These are phyloP conservation scores for Omphalea diandra DNA, from an alignment of 441 rosid species.

Conservation along the genomic window DNA sequence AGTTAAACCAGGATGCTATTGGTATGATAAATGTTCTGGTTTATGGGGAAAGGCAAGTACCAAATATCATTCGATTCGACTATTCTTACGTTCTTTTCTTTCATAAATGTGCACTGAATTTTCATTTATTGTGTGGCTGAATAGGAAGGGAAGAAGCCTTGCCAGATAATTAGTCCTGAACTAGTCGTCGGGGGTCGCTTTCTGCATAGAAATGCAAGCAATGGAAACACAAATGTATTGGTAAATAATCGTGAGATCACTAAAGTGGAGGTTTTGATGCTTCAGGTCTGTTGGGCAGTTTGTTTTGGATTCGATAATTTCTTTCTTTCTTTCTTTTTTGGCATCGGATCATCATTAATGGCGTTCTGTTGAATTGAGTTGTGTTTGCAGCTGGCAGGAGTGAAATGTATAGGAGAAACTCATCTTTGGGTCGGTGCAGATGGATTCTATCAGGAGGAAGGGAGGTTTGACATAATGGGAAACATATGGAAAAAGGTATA, in stretches of 20 bases:
- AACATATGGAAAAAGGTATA: slow-evolving; percentile 84
- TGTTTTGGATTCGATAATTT: slow-evolving; percentile 12
- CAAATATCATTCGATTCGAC: too few relatives aligned
- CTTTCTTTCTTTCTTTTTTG: not conserved
- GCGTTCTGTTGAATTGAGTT: slow-evolving; percentile 26
- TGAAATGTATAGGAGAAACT: slow-evolving; percentile 76
- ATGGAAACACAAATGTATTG: too few relatives aligned
- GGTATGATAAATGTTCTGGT: slow-evolving; percentile 94
- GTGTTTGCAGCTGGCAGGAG: slow-evolving; percentile 69
- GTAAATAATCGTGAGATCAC: too few relatives aligned
- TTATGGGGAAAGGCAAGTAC: slow-evolving; percentile 93
- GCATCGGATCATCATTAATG: slow-evolving; percentile 14
- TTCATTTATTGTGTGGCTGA: slow-evolving; percentile 26
- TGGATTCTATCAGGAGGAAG: slow-evolving; percentile 87
- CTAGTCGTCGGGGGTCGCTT: slow-evolving; percentile 12
- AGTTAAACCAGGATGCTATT: slow-evolving; percentile 77
- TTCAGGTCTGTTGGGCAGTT: slow-evolving; percentile 36
- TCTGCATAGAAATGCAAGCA: too few relatives aligned
- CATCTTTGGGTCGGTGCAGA: slow-evolving; percentile 89
- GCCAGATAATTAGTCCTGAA: slow-evolving; percentile 60
- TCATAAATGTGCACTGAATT: slow-evolving; percentile 11
- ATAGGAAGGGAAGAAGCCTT: slow-evolving; percentile 90
- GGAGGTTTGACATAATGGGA: slow-evolving; percentile 73
- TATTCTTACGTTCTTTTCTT: too few relatives aligned
- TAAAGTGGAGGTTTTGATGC: too few relatives aligned